Conservation (phyloP, 1,284 basidiomycete genomes). For the Coniophora puteana region DNA sequence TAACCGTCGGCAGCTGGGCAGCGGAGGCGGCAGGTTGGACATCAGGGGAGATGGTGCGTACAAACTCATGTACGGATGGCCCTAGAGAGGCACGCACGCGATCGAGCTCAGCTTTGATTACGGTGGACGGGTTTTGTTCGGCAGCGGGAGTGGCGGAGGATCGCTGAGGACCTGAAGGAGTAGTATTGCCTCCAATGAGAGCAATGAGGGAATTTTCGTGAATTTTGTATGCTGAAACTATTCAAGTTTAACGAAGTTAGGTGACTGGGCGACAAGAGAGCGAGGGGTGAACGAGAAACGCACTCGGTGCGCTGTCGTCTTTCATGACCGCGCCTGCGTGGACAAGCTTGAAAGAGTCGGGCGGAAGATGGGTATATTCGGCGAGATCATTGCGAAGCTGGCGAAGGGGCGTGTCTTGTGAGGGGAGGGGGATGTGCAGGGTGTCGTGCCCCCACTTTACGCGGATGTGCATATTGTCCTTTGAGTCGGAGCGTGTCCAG, state of each 20-base stretch:
- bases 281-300: slow-evolving; percentile 23
- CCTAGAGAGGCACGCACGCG: slow-evolving; percentile 48
- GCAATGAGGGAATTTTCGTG: slow-evolving; percentile 57
- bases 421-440: slow-evolving; percentile 56
- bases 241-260: slow-evolving; percentile 8
- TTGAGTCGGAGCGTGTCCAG: no score
- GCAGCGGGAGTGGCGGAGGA: slow-evolving; percentile 20
- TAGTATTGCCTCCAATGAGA: slow-evolving; percentile 47
- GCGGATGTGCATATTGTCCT: no score
- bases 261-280: slow-evolving; percentile 8
- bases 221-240: slow-evolving; percentile 66
- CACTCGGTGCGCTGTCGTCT: slow-evolving; percentile 66
- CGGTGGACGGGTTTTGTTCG: slow-evolving; percentile 48
- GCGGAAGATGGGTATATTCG: slow-evolving; percentile 60
- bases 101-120: slow-evolving; percentile 59
- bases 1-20: slow-evolving; percentile 13
- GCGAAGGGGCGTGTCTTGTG: slow-evolving; percentile 49
- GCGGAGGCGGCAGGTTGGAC: slow-evolving; percentile 1
- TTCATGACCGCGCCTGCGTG: slow-evolving; percentile 78
- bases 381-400: slow-evolving; percentile 54
- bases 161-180: slow-evolving; percentile 16
- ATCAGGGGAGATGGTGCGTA: slow-evolving; percentile 23
- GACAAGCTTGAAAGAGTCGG: slow-evolving; percentile 69
- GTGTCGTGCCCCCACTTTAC: slow-evolving; percentile 66
- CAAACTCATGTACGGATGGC: slow-evolving; percentile 54